Conservation (phyloP, 2,329 filamentous ascomycete species). For the Talaromyces sp. region DNA sequence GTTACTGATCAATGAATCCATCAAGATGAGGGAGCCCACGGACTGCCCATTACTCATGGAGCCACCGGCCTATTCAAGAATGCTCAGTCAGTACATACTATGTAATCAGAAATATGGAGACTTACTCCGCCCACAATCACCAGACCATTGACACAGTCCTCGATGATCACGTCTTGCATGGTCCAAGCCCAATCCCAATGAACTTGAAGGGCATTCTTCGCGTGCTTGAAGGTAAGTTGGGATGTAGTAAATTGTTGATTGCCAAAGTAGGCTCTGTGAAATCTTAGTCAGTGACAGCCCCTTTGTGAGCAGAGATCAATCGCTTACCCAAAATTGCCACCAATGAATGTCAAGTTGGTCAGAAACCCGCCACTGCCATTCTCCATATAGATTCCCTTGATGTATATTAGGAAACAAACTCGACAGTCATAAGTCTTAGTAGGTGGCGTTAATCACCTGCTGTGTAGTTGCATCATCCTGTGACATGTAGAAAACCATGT, state of each 20-base stretch:
- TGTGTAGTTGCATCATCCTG: slow-evolving; percentile 30
- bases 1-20: slow-evolving; percentile 57
- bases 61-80: slow-evolving; percentile 34
- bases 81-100: neutral
- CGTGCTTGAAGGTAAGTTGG: slow-evolving; percentile 57
- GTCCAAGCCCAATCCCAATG: slow-evolving; percentile 64
- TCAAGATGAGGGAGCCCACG: slow-evolving; percentile 57
- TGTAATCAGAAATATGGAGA: neutral
- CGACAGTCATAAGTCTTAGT: neutral
- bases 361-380: slow-evolving; percentile 59
- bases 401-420: neutral
- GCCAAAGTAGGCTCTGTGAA: slow-evolving; percentile 53
- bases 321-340: slow-evolving; percentile 62
- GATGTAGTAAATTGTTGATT: slow-evolving; percentile 65
- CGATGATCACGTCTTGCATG: slow-evolving; percentile 53
- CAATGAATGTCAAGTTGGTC: slow-evolving; percentile 61
- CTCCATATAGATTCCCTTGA: neutral
- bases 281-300: too few relatives aligned
- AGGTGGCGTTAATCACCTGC: too few relatives aligned
- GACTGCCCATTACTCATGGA: slow-evolving; percentile 43
- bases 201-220: slow-evolving; percentile 59
- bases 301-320: too few relatives aligned
- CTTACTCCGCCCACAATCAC: slow-evolving; percentile 43
- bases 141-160: slow-evolving; percentile 54
- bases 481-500: slow-evolving; percentile 70